Base-by-base conservation (phyloP, 2,329 filamentous ascomycete species). In the Metarhizium guizhouense region DNA sequence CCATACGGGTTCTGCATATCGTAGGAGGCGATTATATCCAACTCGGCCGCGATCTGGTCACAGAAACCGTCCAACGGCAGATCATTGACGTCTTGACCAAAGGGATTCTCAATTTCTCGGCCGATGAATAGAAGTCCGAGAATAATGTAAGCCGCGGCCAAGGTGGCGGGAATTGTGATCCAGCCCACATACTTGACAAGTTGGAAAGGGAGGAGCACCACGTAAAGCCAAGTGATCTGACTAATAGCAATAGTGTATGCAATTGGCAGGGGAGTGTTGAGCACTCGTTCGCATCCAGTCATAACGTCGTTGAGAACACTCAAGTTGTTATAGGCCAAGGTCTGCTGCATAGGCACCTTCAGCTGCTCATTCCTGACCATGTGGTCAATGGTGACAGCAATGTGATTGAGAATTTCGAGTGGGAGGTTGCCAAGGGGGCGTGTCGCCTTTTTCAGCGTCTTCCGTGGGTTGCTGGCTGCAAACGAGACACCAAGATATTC, bases 171-270 rank as follows among this genome's bases (percentile, higher is more conserved):
- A 60, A 94, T 92, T 13, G 89, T 86, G 60, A 91, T 78, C 85
- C 86, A 94, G 7, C 71, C 63, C 1, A 95, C 80, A 3, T 71
- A 68, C 0, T 69, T 66, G 65, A 82, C 81, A 6, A 95, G 82
- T 72, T 95, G 90, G 77, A 94, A 94, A 6, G 90, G 90, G 1
- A 95, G 79, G 36, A 90, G 78, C 62, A 90, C 73, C 54, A 94
- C 84, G 71, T 94, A 95, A 53, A 91, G 81, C 83, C 88, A 92
- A 36, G 90, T 90, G 66, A 94, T 93, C 68, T 95, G 90, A 20
- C 85, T 84, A 68, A 94, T 92, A 63, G 88, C 83, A 63, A 95
- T 94, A 61, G 82, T 84, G 74, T 95, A 95, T 50, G 89, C 90
- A 55, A 90, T 80, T 2, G 90, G 90, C 0, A 95, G 80, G 1